Percentiles rank a stretch among this genome's conserved stretches.
phyloP scores from a whole-genome alignment of 768 basidiomycete genomes.

The Pleurotus sapidus region DNA sequence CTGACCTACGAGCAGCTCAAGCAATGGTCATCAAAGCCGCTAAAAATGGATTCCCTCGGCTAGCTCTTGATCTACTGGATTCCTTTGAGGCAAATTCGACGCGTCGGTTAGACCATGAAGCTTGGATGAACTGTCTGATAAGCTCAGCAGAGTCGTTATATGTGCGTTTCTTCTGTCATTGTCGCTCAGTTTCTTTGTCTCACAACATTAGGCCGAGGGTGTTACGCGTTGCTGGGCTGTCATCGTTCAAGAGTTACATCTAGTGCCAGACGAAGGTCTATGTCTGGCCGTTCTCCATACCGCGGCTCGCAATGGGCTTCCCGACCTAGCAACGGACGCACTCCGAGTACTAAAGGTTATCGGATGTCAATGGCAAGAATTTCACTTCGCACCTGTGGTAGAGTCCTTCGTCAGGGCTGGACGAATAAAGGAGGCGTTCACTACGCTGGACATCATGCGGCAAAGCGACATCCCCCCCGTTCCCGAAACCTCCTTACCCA shows the following conservation, averaged over 20 bases:
- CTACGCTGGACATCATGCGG: conserved; percentile 59
- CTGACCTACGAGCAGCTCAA: conserved; percentile 47
- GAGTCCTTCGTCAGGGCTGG: conserved; percentile 65
- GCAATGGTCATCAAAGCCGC: conserved; percentile 54
- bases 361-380: conserved; percentile 52
- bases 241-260: conserved; percentile 44
- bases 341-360: conserved; percentile 51
- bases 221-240: conserved; percentile 61
- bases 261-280: conserved; percentile 73
- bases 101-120: conserved; percentile 46
- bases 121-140: conserved; percentile 68
- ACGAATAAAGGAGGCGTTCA: conserved; percentile 61
- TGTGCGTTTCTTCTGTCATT: conserved; percentile 41
- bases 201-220: conserved; percentile 55
- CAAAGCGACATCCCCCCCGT: conserved; percentile 44
- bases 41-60: conserved; percentile 48
- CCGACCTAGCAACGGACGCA: conserved; percentile 66
- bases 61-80: conserved; percentile 70
- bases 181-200: background rate
- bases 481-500: conserved; percentile 48
- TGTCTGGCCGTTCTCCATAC: conserved; percentile 68
- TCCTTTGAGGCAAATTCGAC: conserved; percentile 55
- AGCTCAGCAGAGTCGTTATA: conserved; percentile 63
- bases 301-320: conserved; percentile 69
- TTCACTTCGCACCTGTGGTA: conserved; percentile 76